Conservation (phyloP, 495 filamentous ascomycete species). For the Bombardia bombarda region DNA sequence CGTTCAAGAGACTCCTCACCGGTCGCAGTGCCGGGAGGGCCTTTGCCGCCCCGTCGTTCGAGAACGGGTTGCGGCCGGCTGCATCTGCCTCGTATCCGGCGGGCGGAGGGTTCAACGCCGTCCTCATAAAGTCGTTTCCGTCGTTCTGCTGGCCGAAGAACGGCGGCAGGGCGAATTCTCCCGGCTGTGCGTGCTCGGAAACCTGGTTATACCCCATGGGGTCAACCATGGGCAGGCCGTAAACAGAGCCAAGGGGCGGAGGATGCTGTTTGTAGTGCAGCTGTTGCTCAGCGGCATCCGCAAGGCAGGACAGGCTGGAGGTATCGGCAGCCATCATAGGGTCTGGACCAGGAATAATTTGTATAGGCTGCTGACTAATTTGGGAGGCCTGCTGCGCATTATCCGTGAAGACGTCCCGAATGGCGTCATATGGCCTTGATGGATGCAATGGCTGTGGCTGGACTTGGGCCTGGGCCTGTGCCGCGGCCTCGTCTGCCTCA, state of each 20-base stretch:
- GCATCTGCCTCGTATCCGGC: slow-evolving; percentile 4
- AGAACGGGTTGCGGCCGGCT: slow-evolving; percentile 16
- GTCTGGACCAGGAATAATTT: slow-evolving; percentile 5
- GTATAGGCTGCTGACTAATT: background rate
- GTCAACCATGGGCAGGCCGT: background rate
- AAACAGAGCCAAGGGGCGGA: background rate
- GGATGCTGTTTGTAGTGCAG: background rate
- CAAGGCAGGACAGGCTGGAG: slow-evolving; percentile 22
- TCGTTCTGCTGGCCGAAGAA: slow-evolving; percentile 5
- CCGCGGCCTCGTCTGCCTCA: slow-evolving; percentile 16
- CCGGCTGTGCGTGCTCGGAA: slow-evolving; percentile 8
- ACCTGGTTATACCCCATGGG: background rate
- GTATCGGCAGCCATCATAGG: slow-evolving; percentile 11
- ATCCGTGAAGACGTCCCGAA: slow-evolving; percentile 38
- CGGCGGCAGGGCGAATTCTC: too few species aligned
- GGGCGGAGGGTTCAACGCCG: slow-evolving; percentile 31
- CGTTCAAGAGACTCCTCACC: slow-evolving; percentile 18
- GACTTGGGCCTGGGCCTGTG: slow-evolving; percentile 8
- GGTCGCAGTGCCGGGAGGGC: slow-evolving; percentile 37
- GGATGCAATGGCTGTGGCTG: slow-evolving; percentile 4
- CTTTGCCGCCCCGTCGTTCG: slow-evolving; percentile 13
- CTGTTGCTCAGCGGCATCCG: slow-evolving; percentile 16
- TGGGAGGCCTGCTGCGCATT: slow-evolving; percentile 15
- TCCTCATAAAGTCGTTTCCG: slow-evolving; percentile 32
- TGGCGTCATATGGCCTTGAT: slow-evolving; percentile 40